Evolutionary conservation across 805 yeast genomes (phyloP), one percentile per base, ranked within the genome.

Genomic region (Kluyveromyces aestuarii): DNA sequence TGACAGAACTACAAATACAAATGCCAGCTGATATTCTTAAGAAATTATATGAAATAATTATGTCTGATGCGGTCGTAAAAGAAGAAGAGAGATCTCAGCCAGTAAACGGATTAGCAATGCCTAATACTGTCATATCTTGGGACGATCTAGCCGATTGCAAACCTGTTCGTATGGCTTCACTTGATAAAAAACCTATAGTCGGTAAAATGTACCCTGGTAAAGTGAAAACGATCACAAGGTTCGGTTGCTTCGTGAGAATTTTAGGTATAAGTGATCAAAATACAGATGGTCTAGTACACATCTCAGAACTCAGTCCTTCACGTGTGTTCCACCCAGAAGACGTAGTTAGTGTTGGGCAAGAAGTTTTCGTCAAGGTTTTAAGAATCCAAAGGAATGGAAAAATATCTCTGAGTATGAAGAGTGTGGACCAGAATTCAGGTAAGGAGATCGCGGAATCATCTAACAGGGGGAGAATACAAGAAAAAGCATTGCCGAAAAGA

Each of bases 211-310:
- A 83, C 55, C 64, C 63, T 27, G 97, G 95, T 0, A 64, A 54
- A 25, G 83, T 91, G 2, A 72, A 71, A 43, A 78, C 76, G 41
- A 56, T 86, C 1, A 79, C 80, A 40, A 63, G 75, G 2, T 90
- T 80, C 65, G 97, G 98, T 0, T 95, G 88, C 1, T 91, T 90
- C 60, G 76, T 88, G 0, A 64, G 77, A 9, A 61, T 90, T 1
- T 53, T 63, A 6, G 78, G 73, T 0, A 57, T 72, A 2, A 49
- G 58, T 38, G 59, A 60, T 13, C 53, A 52, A 21, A 54, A 55
- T 44, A 61, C 62, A 18, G 80, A 70, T 56, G 96, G 95, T 0
- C 69, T 90, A 16, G 82, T 90, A 37, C 97, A 90, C 60, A 74
- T 85, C 0, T 87, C 96, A 0, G 83, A 81, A 40, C 71, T 90